Evolutionary conservation across 139 green algal species (phyloP).

Genomic region (Micractinium sp.): DNA sequence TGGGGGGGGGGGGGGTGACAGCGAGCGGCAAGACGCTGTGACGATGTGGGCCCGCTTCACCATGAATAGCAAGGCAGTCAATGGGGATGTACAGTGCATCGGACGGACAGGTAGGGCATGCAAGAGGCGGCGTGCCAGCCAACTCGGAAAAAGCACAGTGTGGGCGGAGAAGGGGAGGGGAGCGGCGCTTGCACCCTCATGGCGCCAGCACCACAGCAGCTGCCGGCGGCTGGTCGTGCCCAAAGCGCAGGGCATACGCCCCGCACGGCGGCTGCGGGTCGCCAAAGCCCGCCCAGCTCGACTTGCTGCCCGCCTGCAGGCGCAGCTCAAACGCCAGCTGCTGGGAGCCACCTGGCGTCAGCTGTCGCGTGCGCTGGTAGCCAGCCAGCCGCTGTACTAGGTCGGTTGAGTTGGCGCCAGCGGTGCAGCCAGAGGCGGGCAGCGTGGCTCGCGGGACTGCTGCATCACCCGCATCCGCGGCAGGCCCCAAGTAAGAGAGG

Average conservation of each 20-base stretch:
- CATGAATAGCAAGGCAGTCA: too few relatives aligned
- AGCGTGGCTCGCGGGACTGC: not conserved
- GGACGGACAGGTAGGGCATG: too few relatives aligned
- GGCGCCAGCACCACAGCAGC: not conserved
- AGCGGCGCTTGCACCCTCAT: not conserved
- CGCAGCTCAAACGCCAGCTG: not conserved
- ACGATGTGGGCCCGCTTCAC: too few relatives aligned
- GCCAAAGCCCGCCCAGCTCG: not conserved
- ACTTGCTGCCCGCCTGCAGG: not conserved
- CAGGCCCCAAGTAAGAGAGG: not conserved
- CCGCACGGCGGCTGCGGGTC: not conserved
- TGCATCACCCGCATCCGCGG: not conserved
- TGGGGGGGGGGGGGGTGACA: too few relatives aligned
- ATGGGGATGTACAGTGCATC: too few relatives aligned
- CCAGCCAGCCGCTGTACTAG: constrained; percentile 3
- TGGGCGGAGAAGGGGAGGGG: too few relatives aligned
- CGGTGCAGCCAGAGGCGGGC: not conserved
- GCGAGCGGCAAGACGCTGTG: too few relatives aligned
- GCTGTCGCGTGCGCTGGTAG: not conserved
- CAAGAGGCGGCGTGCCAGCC: too few relatives aligned
- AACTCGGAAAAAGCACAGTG: too few relatives aligned
- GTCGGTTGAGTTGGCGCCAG: not conserved
- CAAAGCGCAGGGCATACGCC: not conserved
- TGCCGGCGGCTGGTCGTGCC: not conserved
- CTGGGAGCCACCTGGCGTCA: not conserved